phyloP scores from a whole-genome alignment of 2,329 filamentous ascomycete genomes.

The Hypoxylon sp. region DNA sequence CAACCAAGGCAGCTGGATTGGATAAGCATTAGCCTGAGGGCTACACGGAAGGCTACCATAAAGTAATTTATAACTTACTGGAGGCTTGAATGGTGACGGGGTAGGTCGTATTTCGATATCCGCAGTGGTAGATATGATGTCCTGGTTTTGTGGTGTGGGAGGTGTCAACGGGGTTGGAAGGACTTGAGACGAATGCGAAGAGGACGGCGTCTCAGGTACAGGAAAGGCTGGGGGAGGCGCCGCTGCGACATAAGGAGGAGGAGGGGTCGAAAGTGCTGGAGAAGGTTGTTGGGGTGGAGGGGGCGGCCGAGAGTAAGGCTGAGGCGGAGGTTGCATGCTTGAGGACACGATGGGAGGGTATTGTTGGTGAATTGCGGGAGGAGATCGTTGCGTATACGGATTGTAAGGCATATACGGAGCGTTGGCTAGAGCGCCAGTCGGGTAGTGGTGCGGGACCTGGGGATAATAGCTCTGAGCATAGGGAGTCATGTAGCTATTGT shows the following conservation, averaged over 20 bases:
- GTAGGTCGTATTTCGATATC: conserved; percentile 49
- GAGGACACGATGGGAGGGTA: conserved; percentile 67
- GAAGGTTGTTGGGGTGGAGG: conserved; percentile 60
- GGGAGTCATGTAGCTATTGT: conserved; percentile 63
- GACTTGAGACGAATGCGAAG: conserved; percentile 63
- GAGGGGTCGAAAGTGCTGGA: conserved; percentile 69
- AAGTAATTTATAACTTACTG: conserved; percentile 61
- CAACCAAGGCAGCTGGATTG: conserved; percentile 69
- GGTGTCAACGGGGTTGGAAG: conserved; percentile 63
- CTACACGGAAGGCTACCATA: conserved; percentile 7
- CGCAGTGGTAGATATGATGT: conserved; percentile 47
- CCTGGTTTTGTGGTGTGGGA: conserved; percentile 60
- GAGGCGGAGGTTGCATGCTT: conserved; percentile 57
- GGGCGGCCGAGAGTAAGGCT: conserved; percentile 64
- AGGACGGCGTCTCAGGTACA: conserved; percentile 67
- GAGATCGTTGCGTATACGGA: conserved; percentile 52
- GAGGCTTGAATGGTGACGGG: conserved; percentile 61
- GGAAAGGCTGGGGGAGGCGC: conserved; percentile 60
- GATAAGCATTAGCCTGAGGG: conserved; percentile 49
- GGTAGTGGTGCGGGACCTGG: conserved; percentile 73
- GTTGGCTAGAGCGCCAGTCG: conserved; percentile 64
- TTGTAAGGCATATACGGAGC: conserved; percentile 66
- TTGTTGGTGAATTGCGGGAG: conserved; percentile 63
- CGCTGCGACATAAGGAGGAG: conserved; percentile 61
- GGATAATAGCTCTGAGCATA: conserved; percentile 68